A percentile compares a stretch with the other conserved stretches of the same genome.
These are phyloP conservation scores for Leptomonas pyrrhocoris DNA, from an alignment of 208 protist species.

Conservation along the genomic window DNA sequence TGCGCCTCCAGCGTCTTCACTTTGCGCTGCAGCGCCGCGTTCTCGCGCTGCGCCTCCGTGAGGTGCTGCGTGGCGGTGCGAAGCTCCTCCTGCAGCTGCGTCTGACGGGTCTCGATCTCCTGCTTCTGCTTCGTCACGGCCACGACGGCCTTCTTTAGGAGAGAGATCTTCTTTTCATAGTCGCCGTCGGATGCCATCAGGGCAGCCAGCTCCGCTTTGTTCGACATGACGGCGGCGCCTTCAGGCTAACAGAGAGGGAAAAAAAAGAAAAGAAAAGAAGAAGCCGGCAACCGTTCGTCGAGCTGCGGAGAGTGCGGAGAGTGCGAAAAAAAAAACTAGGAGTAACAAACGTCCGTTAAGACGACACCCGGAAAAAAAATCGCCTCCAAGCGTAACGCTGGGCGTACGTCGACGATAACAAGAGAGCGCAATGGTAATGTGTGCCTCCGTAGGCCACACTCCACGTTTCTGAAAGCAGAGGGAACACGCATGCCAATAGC, in stretches of 20 bases:
- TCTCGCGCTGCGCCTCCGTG: slow-evolving; percentile 46
- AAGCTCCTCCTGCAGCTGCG: slow-evolving; percentile 62
- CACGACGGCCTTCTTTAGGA: slow-evolving; percentile 84
- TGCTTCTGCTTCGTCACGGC: slow-evolving; percentile 85
- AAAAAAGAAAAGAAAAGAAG: background rate
- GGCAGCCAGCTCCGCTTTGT: slow-evolving; percentile 54
- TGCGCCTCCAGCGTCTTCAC: slow-evolving; percentile 53
- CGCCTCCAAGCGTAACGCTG: too few species aligned
- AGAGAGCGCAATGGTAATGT: too few species aligned
- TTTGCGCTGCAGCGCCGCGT: slow-evolving; percentile 41
- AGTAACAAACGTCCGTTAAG: too few species aligned
- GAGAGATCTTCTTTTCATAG: slow-evolving; percentile 76
- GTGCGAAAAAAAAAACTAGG: too few species aligned
- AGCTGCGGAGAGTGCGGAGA: too few species aligned
- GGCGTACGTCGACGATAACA: too few species aligned
- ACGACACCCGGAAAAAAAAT: too few species aligned
- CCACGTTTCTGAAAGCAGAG: too few species aligned
- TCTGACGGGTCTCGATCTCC: slow-evolving; percentile 59
- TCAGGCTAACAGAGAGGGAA: slow-evolving; percentile 1
- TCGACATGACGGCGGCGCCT: slow-evolving; percentile 7
- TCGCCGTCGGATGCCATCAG: slow-evolving; percentile 80
- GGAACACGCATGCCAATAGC: too few species aligned
- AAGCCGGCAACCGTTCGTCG: too few species aligned
- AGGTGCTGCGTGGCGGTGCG: slow-evolving; percentile 42
- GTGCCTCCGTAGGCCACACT: too few species aligned